Base-by-base conservation (phyloP, 495 filamentous ascomycete species). In the Baudoinia panamericana region DNA sequence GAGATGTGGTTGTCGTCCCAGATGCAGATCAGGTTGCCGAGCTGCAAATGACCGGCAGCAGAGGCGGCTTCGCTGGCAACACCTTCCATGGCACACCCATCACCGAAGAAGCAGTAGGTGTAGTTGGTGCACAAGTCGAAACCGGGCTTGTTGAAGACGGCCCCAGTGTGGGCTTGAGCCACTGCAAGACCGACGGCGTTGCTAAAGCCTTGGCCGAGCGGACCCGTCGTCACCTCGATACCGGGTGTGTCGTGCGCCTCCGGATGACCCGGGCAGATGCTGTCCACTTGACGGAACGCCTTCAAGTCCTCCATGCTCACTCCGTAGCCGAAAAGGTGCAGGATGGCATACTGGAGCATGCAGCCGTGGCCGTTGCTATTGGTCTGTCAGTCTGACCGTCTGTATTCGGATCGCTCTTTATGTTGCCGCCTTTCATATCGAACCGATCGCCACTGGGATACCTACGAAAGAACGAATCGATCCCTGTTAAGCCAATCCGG, bases 1-100 rank as follows among this genome's bases (percentile, higher is more conserved):
- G 84, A 93, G 61, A 97, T 97, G 58, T 90, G 80, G 72, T 99
- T 99, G 70, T 99, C 90, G 58, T 99, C 90, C 62, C 90, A 99
- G 64, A 99, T 72, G 59, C 73, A 74, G 60, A 99, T 96, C 46
- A 99, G 68, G 73, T 96, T 99, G 47, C 90, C 92, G 26, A 99
- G 72, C 70, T 96, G 84, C 64, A 96, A 69, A 66, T 99, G 90
- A 61, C 90, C 90, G 51, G 90, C 90, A 56, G 79, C 72, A 34
- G 84, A 93, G 50, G 76, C 85, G 47, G 90, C 92, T 68, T 99
- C 90, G 59, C 72, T 71, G 46, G 92, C 81, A 72, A 99, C 75
- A 70, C 90, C 90, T 70, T 99, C 90, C 87, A 92, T 92, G 63
- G 88, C 76, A 65, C 90, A 99, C 36, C 90, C 90, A 74, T 99